A percentile compares a stretch with the other conserved stretches of the same genome.
Evolutionary conservation across 2,329 filamentous ascomycete genomes (phyloP).

Genomic region (Simplicillium sp.): DNA sequence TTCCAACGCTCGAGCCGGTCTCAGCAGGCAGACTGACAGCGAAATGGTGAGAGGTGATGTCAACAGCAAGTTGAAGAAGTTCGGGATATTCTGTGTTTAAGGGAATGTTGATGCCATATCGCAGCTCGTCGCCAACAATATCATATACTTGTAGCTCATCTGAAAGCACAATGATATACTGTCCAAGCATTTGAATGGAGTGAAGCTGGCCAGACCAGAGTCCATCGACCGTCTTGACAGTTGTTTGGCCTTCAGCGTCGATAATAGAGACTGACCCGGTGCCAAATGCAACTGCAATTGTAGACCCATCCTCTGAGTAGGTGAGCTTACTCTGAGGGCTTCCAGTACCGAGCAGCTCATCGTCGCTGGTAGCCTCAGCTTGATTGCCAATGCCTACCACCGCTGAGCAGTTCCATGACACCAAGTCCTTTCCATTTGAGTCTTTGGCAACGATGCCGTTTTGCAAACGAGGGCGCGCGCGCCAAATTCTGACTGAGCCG

Average conservation of each 20-base stretch:
- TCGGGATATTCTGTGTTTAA: slow-evolving; percentile 27
- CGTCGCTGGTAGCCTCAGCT: slow-evolving; percentile 31
- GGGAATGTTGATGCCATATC: slow-evolving; percentile 53
- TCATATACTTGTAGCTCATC: slow-evolving; percentile 72
- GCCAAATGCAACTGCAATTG: slow-evolving; percentile 60
- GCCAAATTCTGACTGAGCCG: slow-evolving; percentile 70
- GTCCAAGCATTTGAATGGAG: slow-evolving; percentile 61
- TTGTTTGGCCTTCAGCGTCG: slow-evolving; percentile 57
- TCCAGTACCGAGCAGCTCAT: slow-evolving; percentile 16
- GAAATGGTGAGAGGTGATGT: slow-evolving; percentile 54
- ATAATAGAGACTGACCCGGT: slow-evolving; percentile 64
- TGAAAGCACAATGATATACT: slow-evolving; percentile 67
- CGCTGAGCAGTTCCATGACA: slow-evolving; percentile 66
- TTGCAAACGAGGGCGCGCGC: slow-evolving; percentile 58
- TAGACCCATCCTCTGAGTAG: slow-evolving; percentile 78
- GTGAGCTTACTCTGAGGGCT: slow-evolving; percentile 52
- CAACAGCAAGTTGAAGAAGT: slow-evolving; percentile 61
- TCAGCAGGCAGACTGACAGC: slow-evolving; percentile 46
- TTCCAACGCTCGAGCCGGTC: slow-evolving; percentile 45
- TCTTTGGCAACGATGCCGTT: slow-evolving; percentile 58
- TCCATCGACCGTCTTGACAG: slow-evolving; percentile 58
- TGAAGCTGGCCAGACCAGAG: slow-evolving; percentile 57
- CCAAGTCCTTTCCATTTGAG: slow-evolving; percentile 45
- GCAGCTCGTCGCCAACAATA: slow-evolving; percentile 66
- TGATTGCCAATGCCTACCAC: slow-evolving; percentile 43